phyloP scores from a whole-genome alignment of 108 stramenopile species.

The Cyclotella choctawhatcheeana region DNA sequence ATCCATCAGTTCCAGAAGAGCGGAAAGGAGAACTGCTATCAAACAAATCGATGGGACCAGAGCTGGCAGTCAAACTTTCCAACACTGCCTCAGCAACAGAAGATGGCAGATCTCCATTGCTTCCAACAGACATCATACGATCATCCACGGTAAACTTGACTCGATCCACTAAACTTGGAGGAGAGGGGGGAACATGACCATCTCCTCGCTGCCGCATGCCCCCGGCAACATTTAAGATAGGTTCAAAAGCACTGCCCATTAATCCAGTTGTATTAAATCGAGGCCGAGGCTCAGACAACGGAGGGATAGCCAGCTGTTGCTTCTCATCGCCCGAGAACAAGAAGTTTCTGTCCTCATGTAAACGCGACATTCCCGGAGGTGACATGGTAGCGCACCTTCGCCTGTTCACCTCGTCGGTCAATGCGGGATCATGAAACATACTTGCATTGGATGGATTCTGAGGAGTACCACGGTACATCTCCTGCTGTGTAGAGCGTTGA shows the following conservation, averaged over 20 bases:
- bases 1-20: conserved; percentile 14
- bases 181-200: conserved; percentile 13
- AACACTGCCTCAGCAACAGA: conserved; percentile 50
- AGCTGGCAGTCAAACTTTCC: conserved; percentile 30
- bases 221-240: conserved; percentile 17
- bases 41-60: conserved; percentile 10
- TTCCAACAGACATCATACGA: conserved; percentile 20
- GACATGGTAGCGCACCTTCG: conserved; percentile 69
- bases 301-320: conserved; percentile 35
- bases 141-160: conserved; percentile 25
- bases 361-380: conserved; percentile 58
- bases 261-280: conserved; percentile 20
- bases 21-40: conserved; percentile 17
- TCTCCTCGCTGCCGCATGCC: too few species aligned
- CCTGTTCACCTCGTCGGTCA: conserved; percentile 49
- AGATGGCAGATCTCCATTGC: conserved; percentile 45
- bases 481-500: not conserved
- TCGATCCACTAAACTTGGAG: conserved; percentile 7
- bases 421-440: conserved; percentile 21
- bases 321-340: conserved; percentile 32
- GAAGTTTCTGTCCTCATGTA: conserved; percentile 51
- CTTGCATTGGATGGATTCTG: conserved; percentile 6
- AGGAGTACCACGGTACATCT: conserved; percentile 4
- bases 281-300: conserved; percentile 31
- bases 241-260: conserved; percentile 43